Evolutionary conservation across 1,139 yeast genomes (phyloP).

Genomic region (Blastobotrys serpentis): DNA sequence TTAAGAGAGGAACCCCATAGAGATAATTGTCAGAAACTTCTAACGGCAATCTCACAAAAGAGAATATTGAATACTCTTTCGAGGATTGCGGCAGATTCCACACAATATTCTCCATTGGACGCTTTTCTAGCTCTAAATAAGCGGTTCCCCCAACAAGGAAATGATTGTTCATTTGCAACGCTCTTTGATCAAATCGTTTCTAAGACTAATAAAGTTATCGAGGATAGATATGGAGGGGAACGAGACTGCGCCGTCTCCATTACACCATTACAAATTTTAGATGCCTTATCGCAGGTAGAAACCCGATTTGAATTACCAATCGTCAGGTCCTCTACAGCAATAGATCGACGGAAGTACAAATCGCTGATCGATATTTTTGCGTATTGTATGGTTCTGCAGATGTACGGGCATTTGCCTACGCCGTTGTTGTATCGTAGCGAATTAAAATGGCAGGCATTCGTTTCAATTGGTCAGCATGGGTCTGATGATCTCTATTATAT

Average conservation of each 20-base stretch:
- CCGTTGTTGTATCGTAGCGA: constrained; percentile 3
- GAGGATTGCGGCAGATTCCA: neutral
- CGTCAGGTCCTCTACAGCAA: neutral
- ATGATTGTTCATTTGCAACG: neutral
- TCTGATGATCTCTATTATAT: neutral
- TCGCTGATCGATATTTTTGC: constrained; percentile 6
- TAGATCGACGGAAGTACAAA: constrained; percentile 7
- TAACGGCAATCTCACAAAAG: neutral
- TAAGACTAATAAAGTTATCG: too few relatives aligned
- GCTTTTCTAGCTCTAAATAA: neutral
- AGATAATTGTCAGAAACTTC: neutral
- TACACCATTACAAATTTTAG: too few relatives aligned
- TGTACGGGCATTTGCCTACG: neutral
- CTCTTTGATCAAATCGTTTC: constrained; percentile 1
- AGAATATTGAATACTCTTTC: neutral
- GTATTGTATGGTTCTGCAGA: neutral
- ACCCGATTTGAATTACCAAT: neutral
- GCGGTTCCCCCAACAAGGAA: neutral
- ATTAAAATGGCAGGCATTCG: constrained; percentile 11
- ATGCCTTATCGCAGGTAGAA: constrained; percentile 5
- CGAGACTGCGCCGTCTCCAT: too few relatives aligned
- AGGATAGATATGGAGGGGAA: too few relatives aligned
- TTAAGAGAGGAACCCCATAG: neutral
- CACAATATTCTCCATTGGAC: neutral
- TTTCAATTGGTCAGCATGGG: too few relatives aligned